phyloP scores from a whole-genome alignment of 2,329 filamentous ascomycete genomes.

The Diaporthe sp. region DNA sequence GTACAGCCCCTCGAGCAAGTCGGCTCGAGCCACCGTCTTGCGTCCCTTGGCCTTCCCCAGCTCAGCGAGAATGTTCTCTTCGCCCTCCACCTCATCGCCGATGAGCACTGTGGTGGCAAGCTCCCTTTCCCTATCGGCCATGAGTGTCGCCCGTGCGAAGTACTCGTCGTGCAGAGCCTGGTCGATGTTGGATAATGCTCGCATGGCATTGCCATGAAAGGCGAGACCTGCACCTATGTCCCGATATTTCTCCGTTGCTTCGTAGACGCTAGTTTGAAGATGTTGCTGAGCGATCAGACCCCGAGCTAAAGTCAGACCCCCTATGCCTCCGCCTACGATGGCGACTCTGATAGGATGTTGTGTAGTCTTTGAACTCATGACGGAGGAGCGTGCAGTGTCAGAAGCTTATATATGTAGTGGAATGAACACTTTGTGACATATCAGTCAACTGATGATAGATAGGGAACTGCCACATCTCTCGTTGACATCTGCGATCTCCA shows the following conservation, averaged over 20 bases:
- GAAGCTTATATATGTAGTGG: too few species aligned
- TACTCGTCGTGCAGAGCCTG: slow-evolving; percentile 15
- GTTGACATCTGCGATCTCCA: not conserved
- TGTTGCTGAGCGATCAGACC: slow-evolving; percentile 9
- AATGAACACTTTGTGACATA: not conserved
- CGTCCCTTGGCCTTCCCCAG: slow-evolving; percentile 50
- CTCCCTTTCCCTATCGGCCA: slow-evolving; percentile 14
- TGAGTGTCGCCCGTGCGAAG: slow-evolving; percentile 8
- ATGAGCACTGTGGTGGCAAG: slow-evolving; percentile 44
- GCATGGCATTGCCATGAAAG: slow-evolving; percentile 53
- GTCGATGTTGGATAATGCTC: slow-evolving; percentile 45
- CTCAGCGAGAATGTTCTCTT: slow-evolving; percentile 51
- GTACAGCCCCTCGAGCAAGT: slow-evolving; percentile 48
- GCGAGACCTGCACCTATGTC: slow-evolving; percentile 54
- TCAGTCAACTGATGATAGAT: not conserved
- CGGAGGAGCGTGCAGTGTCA: not conserved
- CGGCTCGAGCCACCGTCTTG: slow-evolving; percentile 49
- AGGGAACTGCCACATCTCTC: not conserved
- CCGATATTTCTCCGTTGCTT: slow-evolving; percentile 28
- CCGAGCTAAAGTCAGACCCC: not conserved
- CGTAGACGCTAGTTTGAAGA: not conserved
- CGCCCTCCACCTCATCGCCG: slow-evolving; percentile 49
- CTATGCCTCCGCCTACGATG: slow-evolving; percentile 12
- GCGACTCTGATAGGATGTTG: not conserved
- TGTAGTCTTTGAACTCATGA: not conserved